These are phyloP conservation scores for Exophiala spinifera DNA, from an alignment of 2,329 filamentous ascomycete genomes.

Conservation along the genomic window DNA sequence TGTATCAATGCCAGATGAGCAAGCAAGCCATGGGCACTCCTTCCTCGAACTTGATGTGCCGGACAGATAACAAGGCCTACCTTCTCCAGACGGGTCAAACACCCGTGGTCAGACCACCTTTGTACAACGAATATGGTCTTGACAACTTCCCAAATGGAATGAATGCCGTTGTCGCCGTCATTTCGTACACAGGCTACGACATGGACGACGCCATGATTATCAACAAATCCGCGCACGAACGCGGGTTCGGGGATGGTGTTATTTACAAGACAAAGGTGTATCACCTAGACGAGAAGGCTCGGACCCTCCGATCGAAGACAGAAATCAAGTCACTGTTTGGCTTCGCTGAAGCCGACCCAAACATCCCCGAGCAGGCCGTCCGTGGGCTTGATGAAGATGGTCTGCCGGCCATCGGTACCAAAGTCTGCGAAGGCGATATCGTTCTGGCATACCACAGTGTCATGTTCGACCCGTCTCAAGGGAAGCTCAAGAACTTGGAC, in stretches of 20 bases:
- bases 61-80: constrained; percentile 97
- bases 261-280: constrained; percentile 98
- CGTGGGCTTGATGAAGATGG: constrained; percentile 81
- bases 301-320: constrained; percentile 63
- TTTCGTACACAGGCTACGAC: constrained; percentile 98
- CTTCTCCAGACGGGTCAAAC: constrained; percentile 93
- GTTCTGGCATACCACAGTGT: constrained; percentile 90
- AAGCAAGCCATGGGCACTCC: constrained; percentile 99
- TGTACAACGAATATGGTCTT: constrained; percentile 93
- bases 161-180: constrained; percentile 94
- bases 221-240: constrained; percentile 94
- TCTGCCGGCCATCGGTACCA: constrained; percentile 73
- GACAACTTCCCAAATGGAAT: constrained; percentile 98
- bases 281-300: constrained; percentile 70
- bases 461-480: constrained; percentile 66
- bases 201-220: constrained; percentile 99
- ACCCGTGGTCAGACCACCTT: constrained; percentile 82
- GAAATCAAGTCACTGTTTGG: constrained; percentile 81
- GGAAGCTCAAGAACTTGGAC: constrained; percentile 79
- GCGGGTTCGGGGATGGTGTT: constrained; percentile 91
- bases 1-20: constrained; percentile 99
- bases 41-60: constrained; percentile 75
- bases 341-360: constrained; percentile 60
- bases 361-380: constrained; percentile 66
- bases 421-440: constrained; percentile 75